Conservation (phyloP, 1,139 yeast species). For the Taiozyma onychis region DNA sequence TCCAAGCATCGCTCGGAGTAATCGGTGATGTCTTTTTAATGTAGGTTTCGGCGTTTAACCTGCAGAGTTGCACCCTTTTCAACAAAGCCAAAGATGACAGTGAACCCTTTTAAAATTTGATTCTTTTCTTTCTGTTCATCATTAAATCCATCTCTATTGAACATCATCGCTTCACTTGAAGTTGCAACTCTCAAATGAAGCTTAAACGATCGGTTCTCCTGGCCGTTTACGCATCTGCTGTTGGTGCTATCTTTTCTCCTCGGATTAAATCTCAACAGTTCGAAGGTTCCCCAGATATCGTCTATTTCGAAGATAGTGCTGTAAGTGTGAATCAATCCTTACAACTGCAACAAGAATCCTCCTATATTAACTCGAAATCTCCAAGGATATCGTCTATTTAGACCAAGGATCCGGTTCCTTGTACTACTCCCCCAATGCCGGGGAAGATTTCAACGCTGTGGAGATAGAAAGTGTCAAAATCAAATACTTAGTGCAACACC, state of each 20-base stretch:
- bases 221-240: conserved; percentile 1
- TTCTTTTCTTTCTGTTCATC: background rate
- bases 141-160: too few relatives aligned
- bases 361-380: background rate
- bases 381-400: conserved; percentile 31
- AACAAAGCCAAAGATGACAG: background rate
- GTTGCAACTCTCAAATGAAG: conserved; percentile 4
- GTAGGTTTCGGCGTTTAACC: background rate
- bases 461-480: conserved; percentile 27
- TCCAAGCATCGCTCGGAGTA: background rate
- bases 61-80: background rate
- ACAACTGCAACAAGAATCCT: too few relatives aligned
- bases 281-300: conserved; percentile 24
- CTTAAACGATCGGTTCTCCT: conserved; percentile 22
- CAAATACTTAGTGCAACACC: conserved; percentile 37
- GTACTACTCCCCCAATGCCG: conserved; percentile 49
- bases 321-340: conserved; percentile 15
- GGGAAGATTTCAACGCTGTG: conserved; percentile 42
- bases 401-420: conserved; percentile 28
- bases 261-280: conserved; percentile 13
- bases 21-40: background rate
- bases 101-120: background rate
- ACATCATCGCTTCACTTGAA: background rate
- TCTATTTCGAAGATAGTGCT: conserved; percentile 52
- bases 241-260: conserved; percentile 20